These are phyloP conservation scores for Glomus cerebriforme DNA, from an alignment of 192 early-diverging fungal genomes.

Conservation along the genomic window DNA sequence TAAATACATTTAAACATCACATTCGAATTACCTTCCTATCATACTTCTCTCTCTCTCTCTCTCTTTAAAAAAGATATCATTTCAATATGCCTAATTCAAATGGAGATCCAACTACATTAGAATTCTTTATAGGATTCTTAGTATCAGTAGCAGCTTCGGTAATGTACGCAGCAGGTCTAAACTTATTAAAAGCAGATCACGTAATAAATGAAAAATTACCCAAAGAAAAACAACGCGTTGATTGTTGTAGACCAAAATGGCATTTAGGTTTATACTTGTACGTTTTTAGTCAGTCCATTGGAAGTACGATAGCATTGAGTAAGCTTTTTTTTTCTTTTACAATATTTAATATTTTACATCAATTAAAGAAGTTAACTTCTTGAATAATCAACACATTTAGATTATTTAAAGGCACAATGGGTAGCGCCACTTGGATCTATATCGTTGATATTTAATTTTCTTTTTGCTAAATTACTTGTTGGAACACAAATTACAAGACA, in stretches of 20 bases:
- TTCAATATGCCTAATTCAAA: not conserved
- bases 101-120: conserved; percentile 22
- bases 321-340: conserved; percentile 36
- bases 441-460: conserved; percentile 61
- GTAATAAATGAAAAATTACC: conserved; percentile 46
- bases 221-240: conserved; percentile 47
- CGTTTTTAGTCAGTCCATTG: conserved; percentile 52
- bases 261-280: conserved; percentile 60
- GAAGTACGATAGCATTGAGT: conserved; percentile 62
- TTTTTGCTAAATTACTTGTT: conserved; percentile 62
- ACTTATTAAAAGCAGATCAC: conserved; percentile 61
- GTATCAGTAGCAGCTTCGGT: conserved; percentile 45
- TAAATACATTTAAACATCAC: no score
- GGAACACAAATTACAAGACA: conserved; percentile 52
- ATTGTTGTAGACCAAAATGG: conserved; percentile 62
- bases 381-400: conserved; percentile 30
- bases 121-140: conserved; percentile 47
- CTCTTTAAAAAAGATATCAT: not conserved
- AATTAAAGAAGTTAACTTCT: not conserved
- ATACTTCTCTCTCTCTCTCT: not conserved
- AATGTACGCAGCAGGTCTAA: conserved; percentile 60
- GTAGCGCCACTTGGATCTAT: conserved; percentile 59
- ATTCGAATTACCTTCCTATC: not conserved
- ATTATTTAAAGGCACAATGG: conserved; percentile 66
- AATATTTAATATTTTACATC: not conserved